Evolutionary conservation across 1,284 basidiomycete genomes (phyloP).

Genomic region (Apiotrichum porosum): DNA sequence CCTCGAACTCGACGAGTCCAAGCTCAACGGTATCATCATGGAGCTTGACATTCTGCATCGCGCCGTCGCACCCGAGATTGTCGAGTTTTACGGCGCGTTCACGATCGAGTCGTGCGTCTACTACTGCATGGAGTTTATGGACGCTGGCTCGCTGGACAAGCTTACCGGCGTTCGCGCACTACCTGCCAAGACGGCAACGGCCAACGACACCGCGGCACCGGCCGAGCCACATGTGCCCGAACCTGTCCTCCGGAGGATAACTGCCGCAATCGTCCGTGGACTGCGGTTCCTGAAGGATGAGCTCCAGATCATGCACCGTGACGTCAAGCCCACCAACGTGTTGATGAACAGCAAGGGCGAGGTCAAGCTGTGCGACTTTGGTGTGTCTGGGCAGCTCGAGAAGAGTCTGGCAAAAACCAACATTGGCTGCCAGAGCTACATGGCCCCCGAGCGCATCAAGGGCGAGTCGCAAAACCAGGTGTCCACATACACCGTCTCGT

Average conservation of each 20-base stretch:
- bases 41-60: constrained; percentile 96
- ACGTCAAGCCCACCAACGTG: constrained; percentile 95
- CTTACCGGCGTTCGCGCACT: constrained; percentile 56
- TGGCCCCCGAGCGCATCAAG: constrained; percentile 98
- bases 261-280: constrained; percentile 78
- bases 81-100: constrained; percentile 98
- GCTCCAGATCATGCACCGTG: constrained; percentile 91
- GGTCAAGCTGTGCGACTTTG: constrained; percentile 96
- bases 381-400: constrained; percentile 94
- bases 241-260: constrained; percentile 77
- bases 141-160: constrained; percentile 88
- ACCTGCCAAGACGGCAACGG: neutral
- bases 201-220: constrained; percentile 6
- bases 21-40: constrained; percentile 95
- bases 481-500: constrained; percentile 90
- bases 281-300: constrained; percentile 94
- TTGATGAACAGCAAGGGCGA: constrained; percentile 83
- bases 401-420: constrained; percentile 96
- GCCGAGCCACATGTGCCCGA: constrained; percentile 60
- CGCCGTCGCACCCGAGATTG: constrained; percentile 82
- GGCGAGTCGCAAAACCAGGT: constrained; percentile 83
- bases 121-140: constrained; percentile 99
- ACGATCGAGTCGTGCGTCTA: constrained; percentile 98
- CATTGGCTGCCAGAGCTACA: constrained; percentile 97
- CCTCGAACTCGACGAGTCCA: constrained; percentile 90